Percentiles rank a stretch among this genome's conserved stretches.
phyloP scores from a whole-genome alignment of 139 green algal genomes.

The Coccomyxa sp. region DNA sequence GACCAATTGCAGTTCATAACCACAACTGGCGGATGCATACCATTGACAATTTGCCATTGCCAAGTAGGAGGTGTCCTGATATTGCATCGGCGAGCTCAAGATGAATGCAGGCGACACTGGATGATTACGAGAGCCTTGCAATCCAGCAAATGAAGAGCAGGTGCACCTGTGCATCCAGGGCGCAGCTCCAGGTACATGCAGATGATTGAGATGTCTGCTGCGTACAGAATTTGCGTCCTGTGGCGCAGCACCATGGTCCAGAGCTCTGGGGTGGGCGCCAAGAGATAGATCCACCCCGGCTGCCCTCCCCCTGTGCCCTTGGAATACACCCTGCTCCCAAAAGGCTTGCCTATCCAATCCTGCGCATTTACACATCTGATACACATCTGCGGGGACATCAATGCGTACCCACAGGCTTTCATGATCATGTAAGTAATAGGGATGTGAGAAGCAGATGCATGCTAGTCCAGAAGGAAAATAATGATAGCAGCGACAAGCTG shows the following conservation, averaged over 20 bases:
- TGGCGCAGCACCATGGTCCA: conserved; percentile 72
- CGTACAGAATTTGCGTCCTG: conserved; percentile 83
- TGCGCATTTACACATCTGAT: too few relatives aligned
- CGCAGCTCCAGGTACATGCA: conserved; percentile 73
- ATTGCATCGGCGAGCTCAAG: too few relatives aligned
- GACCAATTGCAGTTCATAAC: too few relatives aligned
- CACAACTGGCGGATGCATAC: too few relatives aligned
- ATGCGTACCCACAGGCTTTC: too few relatives aligned
- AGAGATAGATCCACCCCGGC: conserved; percentile 68
- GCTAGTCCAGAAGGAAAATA: not conserved
- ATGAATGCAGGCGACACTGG: too few relatives aligned
- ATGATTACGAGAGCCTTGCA: too few relatives aligned
- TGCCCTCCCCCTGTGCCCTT: conserved; percentile 21
- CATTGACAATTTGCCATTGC: too few relatives aligned
- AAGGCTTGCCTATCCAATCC: conserved; percentile 80
- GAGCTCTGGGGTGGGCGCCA: conserved; percentile 83
- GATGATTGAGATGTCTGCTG: conserved; percentile 81
- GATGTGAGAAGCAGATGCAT: not conserved
- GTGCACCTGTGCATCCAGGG: conserved; percentile 63
- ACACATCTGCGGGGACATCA: too few relatives aligned
- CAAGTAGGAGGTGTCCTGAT: too few relatives aligned
- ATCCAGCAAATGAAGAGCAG: too few relatives aligned
- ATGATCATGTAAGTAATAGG: not conserved
- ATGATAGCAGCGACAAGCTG: not conserved
- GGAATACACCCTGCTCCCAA: conserved; percentile 58